A percentile compares a stretch with the other conserved stretches of the same genome.
Conservation (phyloP, 176 grass and related monocot species). For the Avena insularis region DNA sequence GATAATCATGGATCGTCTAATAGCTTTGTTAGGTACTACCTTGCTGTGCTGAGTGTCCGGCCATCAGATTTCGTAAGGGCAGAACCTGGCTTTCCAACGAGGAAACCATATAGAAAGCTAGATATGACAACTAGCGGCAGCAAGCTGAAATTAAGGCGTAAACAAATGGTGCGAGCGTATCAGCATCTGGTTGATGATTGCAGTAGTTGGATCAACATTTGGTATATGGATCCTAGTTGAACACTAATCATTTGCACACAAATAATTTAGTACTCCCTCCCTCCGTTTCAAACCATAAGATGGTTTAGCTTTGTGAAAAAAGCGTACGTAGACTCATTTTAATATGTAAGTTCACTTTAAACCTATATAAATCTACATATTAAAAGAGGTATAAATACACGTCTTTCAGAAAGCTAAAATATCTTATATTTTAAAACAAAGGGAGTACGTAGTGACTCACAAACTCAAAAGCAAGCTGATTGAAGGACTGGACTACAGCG, state of each 20-base stretch:
- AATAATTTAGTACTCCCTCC: slow-evolving; percentile 22
- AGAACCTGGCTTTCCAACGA: slow-evolving; percentile 18
- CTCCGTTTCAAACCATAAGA: too few relatives aligned
- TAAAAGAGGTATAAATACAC: too few relatives aligned
- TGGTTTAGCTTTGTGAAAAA: too few relatives aligned
- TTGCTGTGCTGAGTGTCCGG: slow-evolving; percentile 11
- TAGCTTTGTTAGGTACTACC: slow-evolving; percentile 3
- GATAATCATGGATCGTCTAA: neutral
- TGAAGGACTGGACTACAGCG: too few relatives aligned
- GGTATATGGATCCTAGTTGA: slow-evolving; percentile 29
- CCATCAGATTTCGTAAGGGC: neutral
- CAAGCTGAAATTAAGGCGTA: slow-evolving; percentile 14
- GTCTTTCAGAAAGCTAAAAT: too few relatives aligned
- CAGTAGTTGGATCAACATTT: slow-evolving; percentile 32
- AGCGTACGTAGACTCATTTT: too few relatives aligned
- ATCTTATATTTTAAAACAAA: too few relatives aligned
- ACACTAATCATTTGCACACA: slow-evolving; percentile 39
- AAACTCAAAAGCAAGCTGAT: too few relatives aligned
- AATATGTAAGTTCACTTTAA: too few relatives aligned
- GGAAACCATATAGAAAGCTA: neutral
- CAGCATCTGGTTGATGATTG: slow-evolving; percentile 52
- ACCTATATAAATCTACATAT: too few relatives aligned
- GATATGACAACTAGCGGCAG: slow-evolving; percentile 33
- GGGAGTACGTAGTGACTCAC: too few relatives aligned
- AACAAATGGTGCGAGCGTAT: slow-evolving; percentile 39